Evolutionary conservation across 257 asterid species (phyloP), one percentile per base, ranked within the genome.

Genomic region (Misopates orontium): DNA sequence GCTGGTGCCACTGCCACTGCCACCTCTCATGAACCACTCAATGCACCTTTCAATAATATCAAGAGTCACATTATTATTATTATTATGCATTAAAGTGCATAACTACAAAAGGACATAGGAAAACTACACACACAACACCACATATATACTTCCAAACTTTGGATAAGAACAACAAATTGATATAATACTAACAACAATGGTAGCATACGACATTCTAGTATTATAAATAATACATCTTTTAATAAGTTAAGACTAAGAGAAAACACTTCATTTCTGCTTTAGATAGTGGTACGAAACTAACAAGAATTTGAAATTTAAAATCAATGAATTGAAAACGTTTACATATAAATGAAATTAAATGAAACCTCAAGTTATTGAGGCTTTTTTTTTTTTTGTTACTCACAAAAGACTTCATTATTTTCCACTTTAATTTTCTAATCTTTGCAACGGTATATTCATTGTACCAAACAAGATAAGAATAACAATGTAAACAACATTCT

Each of bases 1-100:
- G 36, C 4, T 62, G 66, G 50, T 41, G 14, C 23, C 60, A 70
- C 36, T 28, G 36, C 36, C 36, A 28, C 36, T 28, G 36, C 66
- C 81, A 52, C 78, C 85, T 75, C 80, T 76, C 78, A 70, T 71
- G 62, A 83, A 69, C 90, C 86, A 81, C 75, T 77, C 89, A 17
- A 75, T 49, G 73, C 75, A 32, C 67, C 86, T 87, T n/a, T 72
- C 73, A 69, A 13, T 39, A 42, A 69, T 20, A 40, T 17, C 47
- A 42, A 62, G 21, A 58, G 14, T 51, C 53, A 61, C 28, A 3
- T 62, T 12, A 56, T n/a, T n/a, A n/a, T n/a, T n/a, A n/a, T n/a
- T 42, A 66, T 21, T 56, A 24, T 22, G 23, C 60, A 68, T 48
- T 69, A 73, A 47, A 75, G 53, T 60, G 71, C 75, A 68, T 53